phyloP scores from a whole-genome alignment of 2,329 filamentous ascomycete genomes.

The Septoria linicola region DNA sequence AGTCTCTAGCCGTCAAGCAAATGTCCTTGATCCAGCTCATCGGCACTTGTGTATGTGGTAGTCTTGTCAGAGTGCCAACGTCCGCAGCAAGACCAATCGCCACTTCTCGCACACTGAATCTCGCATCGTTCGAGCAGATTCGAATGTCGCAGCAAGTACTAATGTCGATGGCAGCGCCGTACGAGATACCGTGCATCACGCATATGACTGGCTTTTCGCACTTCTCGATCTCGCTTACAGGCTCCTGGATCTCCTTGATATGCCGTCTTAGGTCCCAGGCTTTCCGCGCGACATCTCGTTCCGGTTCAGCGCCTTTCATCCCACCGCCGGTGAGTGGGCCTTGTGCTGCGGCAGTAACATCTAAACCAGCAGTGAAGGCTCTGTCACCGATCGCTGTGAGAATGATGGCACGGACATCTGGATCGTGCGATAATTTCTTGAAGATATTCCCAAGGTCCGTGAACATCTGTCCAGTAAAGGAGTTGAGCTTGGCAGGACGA shows the following conservation, averaged over 20 bases:
- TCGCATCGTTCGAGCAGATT: conserved; percentile 56
- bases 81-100: conserved; percentile 79
- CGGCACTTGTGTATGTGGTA: conserved; percentile 71
- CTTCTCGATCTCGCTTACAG: conserved; percentile 71
- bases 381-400: conserved; percentile 78
- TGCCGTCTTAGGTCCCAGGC: conserved; percentile 57
- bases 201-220: conserved; percentile 91
- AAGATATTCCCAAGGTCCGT: conserved; percentile 73
- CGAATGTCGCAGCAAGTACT: conserved; percentile 68
- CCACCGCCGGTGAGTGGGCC: conserved; percentile 17
- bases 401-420: conserved; percentile 71
- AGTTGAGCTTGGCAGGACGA: conserved; percentile 79
- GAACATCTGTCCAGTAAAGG: conserved; percentile 75
- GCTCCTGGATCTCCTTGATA: conserved; percentile 77
- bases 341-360: conserved; percentile 42
- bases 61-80: conserved; percentile 70
- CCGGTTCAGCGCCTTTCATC: not conserved
- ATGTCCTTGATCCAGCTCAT: conserved; percentile 79
- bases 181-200: conserved; percentile 73
- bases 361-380: conserved; percentile 75
- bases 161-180: conserved; percentile 75
- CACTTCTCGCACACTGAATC: conserved; percentile 74
- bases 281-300: conserved; percentile 33
- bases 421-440: conserved; percentile 66
- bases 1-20: conserved; percentile 67